phyloP scores from a whole-genome alignment of 2,329 filamentous ascomycete species.

The Beauveria brongniartii region DNA sequence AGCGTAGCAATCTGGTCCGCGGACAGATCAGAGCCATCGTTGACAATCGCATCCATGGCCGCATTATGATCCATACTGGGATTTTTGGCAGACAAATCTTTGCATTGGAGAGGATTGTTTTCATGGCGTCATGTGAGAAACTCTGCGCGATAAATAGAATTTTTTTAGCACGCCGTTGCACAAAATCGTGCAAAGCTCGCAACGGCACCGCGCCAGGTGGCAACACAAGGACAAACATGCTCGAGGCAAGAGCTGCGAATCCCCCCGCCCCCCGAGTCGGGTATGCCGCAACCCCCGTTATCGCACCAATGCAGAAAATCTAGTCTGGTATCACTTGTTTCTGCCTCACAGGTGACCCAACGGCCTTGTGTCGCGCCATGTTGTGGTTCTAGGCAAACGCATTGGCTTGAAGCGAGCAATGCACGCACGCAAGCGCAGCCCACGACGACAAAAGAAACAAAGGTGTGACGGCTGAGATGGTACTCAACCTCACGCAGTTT shows the following conservation, averaged over 20 bases:
- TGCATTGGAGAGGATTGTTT: background rate
- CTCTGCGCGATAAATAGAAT: background rate
- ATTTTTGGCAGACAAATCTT: background rate
- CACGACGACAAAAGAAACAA: too few relatives aligned
- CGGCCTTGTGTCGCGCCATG: background rate
- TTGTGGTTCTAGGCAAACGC: background rate
- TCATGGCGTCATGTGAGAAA: background rate
- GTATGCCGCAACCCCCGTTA: background rate
- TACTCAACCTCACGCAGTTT: background rate
- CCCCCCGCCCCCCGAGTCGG: background rate
- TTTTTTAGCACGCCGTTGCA: background rate
- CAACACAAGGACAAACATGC: slow-evolving; percentile 3
- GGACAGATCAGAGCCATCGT: slow-evolving; percentile 19
- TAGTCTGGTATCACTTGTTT: background rate
- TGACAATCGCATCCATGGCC: background rate
- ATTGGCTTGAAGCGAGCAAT: background rate
- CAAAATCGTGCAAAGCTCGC: background rate
- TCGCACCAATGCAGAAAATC: background rate
- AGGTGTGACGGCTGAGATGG: background rate
- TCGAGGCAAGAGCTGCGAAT: slow-evolving; percentile 9
- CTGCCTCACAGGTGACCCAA: background rate
- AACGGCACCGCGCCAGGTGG: slow-evolving; percentile 7
- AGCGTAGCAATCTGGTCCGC: slow-evolving; percentile 33
- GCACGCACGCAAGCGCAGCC: background rate
- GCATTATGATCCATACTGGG: background rate